These are phyloP conservation scores for Bolboschoenus planiculmis DNA, from an alignment of 176 grass and related monocot species.

Conservation along the genomic window DNA sequence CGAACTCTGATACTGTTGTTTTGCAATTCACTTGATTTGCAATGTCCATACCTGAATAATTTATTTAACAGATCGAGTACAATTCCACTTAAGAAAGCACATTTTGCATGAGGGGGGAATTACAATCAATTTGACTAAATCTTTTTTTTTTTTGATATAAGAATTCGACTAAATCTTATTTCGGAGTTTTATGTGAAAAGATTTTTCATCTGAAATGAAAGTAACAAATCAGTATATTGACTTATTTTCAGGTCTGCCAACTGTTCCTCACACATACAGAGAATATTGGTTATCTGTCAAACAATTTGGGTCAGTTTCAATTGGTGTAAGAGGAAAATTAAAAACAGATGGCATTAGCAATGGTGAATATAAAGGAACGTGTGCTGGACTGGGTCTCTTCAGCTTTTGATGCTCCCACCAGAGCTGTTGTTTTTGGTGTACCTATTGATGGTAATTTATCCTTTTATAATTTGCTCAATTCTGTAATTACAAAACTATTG, in stretches of 20 bases:
- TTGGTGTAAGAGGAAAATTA: background rate
- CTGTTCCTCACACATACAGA: background rate
- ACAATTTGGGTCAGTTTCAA: background rate
- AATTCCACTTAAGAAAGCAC: background rate
- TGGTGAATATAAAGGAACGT: conserved; percentile 56
- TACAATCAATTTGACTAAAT: background rate
- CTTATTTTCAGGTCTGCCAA: background rate
- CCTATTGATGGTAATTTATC: conserved; percentile 68
- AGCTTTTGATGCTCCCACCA: conserved; percentile 63
- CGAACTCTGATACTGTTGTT: background rate
- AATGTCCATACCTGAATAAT: background rate
- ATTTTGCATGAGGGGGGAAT: conserved; percentile 1
- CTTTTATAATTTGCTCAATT: background rate
- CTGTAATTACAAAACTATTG: background rate
- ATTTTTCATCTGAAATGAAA: background rate
- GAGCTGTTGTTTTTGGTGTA: conserved; percentile 78
- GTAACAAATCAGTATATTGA: background rate
- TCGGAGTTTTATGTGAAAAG: background rate
- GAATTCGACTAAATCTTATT: background rate
- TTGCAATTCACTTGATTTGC: background rate
- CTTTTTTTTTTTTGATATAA: too few species aligned
- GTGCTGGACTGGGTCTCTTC: conserved; percentile 53
- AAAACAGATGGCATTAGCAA: conserved; percentile 38
- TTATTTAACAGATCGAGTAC: background rate
- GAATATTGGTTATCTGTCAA: background rate